Percentiles rank a stretch among this genome's conserved stretches.
phyloP scores from a whole-genome alignment of 306 rosid genomes.

The Vigna unguiculata region DNA sequence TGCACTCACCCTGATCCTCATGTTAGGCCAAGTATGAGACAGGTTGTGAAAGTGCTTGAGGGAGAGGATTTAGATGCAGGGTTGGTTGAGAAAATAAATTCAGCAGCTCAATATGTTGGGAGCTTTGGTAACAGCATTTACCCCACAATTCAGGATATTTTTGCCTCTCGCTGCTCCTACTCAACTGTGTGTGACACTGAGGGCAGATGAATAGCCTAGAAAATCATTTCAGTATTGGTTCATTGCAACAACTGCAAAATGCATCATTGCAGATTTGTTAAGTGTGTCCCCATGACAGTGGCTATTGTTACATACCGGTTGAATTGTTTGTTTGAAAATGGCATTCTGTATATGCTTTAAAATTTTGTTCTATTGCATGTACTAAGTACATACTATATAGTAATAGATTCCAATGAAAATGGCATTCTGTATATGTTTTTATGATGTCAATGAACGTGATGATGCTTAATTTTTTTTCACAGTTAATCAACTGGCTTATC shows the following conservation, averaged over 20 bases:
- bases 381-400: not conserved
- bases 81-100: constrained; percentile 47
- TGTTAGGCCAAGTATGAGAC: constrained; percentile 65
- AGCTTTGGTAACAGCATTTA: constrained; percentile 27
- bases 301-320: constrained; percentile 6
- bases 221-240: constrained; percentile 28
- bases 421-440: no score
- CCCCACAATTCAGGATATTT: constrained; percentile 56
- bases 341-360: not conserved
- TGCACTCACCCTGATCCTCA: constrained; percentile 60
- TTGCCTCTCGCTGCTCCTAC: constrained; percentile 29
- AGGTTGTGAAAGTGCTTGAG: constrained; percentile 60
- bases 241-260: not conserved
- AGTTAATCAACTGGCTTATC: no score
- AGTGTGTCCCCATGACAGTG: not conserved
- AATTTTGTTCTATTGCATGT: constrained; percentile 5
- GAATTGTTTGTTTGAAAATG: not conserved
- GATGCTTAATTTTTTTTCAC: no score
- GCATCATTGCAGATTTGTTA: constrained; percentile 8
- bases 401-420: not conserved
- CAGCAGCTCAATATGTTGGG: constrained; percentile 30
- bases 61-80: constrained; percentile 44
- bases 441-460: no score
- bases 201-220: constrained; percentile 47
- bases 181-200: constrained; percentile 24